phyloP scores from a whole-genome alignment of 495 filamentous ascomycete species.

The Letharia columbiana region DNA sequence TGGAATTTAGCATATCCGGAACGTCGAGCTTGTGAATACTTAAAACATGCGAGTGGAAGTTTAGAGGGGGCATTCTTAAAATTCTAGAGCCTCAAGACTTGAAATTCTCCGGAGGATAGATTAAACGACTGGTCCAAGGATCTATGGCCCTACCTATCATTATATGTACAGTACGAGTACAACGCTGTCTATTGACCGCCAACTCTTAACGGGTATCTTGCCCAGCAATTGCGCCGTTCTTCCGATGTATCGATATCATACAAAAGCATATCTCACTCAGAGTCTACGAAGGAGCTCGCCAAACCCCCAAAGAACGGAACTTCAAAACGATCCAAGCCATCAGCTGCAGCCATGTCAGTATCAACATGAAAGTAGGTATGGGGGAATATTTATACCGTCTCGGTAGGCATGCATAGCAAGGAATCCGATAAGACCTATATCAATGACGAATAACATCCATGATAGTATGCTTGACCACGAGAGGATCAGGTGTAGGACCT shows the following conservation, averaged over 20 bases:
- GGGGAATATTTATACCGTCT: slow-evolving; percentile 51
- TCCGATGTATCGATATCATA: background rate
- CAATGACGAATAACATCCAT: slow-evolving; percentile 70
- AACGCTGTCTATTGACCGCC: background rate
- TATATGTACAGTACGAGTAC: background rate
- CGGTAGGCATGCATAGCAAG: slow-evolving; percentile 70
- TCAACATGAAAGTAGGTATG: background rate
- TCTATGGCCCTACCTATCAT: background rate
- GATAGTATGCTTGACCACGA: slow-evolving; percentile 74
- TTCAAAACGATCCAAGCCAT: slow-evolving; percentile 84
- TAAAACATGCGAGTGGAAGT: background rate
- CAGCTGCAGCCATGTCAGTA: slow-evolving; percentile 43
- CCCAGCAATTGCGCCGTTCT: background rate
- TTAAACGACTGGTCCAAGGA: background rate
- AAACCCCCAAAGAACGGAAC: slow-evolving; percentile 79
- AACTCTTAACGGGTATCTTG: background rate
- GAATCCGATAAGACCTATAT: slow-evolving; percentile 68
- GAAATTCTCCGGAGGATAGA: background rate
- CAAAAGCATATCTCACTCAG: slow-evolving; percentile 51
- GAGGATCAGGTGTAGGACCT: slow-evolving; percentile 69
- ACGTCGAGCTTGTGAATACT: background rate
- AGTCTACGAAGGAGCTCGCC: slow-evolving; percentile 85
- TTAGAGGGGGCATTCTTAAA: background rate
- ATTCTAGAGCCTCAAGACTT: background rate
- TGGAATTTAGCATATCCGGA: background rate